Evolutionary conservation across 345 rosid genomes (phyloP).

Genomic region (Linum lewisii): DNA sequence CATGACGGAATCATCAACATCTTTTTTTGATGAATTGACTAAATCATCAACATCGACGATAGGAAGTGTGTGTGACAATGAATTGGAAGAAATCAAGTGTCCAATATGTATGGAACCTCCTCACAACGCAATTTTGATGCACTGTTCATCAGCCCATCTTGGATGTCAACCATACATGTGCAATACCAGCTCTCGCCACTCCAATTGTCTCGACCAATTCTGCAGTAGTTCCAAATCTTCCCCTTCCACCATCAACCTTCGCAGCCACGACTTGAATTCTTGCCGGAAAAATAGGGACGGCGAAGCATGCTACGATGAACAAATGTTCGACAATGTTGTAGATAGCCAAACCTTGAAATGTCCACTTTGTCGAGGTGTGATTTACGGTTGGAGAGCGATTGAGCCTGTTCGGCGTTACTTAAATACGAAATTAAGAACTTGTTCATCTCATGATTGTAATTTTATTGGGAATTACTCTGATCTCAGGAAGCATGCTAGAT

Average conservation of each 20-base stretch:
- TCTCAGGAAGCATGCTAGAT: constrained; percentile 2
- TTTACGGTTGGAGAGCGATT: background rate
- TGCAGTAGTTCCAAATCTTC: background rate
- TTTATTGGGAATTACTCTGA: constrained; percentile 1
- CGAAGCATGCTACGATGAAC: no score
- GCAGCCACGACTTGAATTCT: no score
- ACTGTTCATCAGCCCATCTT: background rate
- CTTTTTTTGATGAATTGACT: no score
- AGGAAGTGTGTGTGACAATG: background rate
- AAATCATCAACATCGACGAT: no score
- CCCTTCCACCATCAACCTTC: no score
- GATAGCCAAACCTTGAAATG: background rate
- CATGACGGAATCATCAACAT: no score
- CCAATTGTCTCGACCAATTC: constrained; percentile 4
- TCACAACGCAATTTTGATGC: constrained; percentile 1
- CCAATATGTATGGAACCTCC: constrained; percentile 3
- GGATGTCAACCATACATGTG: constrained; percentile 3
- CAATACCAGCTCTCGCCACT: constrained; percentile 1
- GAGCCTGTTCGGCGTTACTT: background rate
- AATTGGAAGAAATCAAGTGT: background rate
- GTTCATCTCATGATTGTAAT: constrained; percentile 1
- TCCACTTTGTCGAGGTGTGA: constrained; percentile 1
- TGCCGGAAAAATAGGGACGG: no score
- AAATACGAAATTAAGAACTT: background rate
- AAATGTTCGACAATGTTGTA: no score